These are phyloP conservation scores for Podaxis carcinomalis DNA, from an alignment of 768 basidiomycete genomes.

Conservation along the genomic window DNA sequence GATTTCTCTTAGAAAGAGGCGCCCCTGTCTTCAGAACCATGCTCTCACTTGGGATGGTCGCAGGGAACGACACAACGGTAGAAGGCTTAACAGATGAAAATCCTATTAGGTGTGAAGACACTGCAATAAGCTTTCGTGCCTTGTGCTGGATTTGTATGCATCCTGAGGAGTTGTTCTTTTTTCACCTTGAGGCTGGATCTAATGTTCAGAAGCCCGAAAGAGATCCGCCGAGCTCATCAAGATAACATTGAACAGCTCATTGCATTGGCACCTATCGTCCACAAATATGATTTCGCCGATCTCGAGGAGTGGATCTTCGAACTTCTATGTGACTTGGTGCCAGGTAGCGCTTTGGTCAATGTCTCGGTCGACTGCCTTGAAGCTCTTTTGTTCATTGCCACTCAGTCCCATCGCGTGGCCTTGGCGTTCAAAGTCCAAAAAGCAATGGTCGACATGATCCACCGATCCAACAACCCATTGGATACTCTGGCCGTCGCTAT, in stretches of 20 bases:
- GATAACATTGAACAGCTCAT: background rate
- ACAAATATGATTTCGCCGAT: background rate
- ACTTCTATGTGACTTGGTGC: background rate
- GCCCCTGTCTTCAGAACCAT: background rate
- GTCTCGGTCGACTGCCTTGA: background rate
- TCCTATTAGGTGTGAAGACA: background rate
- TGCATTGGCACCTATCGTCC: background rate
- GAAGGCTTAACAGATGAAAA: background rate
- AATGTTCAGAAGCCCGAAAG: background rate
- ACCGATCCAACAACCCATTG: background rate
- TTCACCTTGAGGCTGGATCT: background rate
- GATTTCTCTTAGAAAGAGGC: background rate
- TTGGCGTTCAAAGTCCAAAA: background rate
- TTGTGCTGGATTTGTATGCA: constrained; percentile 3
- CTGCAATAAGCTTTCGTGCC: background rate
- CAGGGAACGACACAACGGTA: background rate
- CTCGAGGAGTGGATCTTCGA: background rate
- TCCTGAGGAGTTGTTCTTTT: background rate
- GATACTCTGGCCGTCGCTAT: background rate
- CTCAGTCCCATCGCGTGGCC: background rate
- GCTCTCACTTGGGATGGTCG: background rate
- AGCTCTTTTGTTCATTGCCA: background rate
- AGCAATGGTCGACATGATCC: background rate
- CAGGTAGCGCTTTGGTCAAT: background rate
- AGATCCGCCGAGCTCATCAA: background rate